Conservation (phyloP, 352 stramenopile genomes). For the Elongisporangium senticosum region DNA sequence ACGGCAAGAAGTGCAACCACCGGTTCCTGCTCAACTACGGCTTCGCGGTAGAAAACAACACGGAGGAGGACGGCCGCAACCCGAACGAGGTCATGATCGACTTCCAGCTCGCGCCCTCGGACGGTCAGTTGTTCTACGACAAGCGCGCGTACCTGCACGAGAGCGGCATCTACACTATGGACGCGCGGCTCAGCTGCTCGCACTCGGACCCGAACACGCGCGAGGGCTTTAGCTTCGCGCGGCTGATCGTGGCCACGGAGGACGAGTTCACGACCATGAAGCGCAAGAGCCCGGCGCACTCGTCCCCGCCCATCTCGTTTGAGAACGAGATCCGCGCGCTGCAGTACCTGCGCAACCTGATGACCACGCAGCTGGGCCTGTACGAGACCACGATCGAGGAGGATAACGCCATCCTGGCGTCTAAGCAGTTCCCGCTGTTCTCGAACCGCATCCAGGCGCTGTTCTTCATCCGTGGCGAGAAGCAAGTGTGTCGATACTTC, state of each 20-base stretch:
- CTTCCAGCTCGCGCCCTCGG: constrained; percentile 53
- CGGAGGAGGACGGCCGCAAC: constrained; percentile 96
- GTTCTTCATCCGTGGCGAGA: constrained; percentile 87
- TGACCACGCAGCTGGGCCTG: constrained; percentile 72
- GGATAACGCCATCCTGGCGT: constrained; percentile 78
- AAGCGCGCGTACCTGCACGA: constrained; percentile 82
- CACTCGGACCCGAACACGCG: constrained; percentile 83
- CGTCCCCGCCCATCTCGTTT: constrained; percentile 77
- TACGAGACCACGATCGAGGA: constrained; percentile 87
- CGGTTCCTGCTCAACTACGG: constrained; percentile 99
- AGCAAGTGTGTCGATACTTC: constrained; percentile 83
- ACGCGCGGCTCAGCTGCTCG: constrained; percentile 78
- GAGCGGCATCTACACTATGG: constrained; percentile 84
- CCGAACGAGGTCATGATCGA: constrained; percentile 96
- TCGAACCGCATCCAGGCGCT: constrained; percentile 86
- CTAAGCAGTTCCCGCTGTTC: constrained; percentile 72
- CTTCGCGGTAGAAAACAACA: constrained; percentile 98
- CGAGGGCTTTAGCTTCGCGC: constrained; percentile 82
- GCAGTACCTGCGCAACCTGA: constrained; percentile 63
- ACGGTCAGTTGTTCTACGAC: constrained; percentile 80
- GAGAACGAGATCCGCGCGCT: constrained; percentile 80
- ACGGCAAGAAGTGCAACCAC: constrained; percentile 99
- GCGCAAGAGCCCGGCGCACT: constrained; percentile 68
- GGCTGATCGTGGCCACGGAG: constrained; percentile 78
- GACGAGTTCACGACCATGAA: constrained; percentile 84